These are phyloP conservation scores for Trichoderma virens DNA, from an alignment of 495 filamentous ascomycete genomes.

Conservation along the genomic window DNA sequence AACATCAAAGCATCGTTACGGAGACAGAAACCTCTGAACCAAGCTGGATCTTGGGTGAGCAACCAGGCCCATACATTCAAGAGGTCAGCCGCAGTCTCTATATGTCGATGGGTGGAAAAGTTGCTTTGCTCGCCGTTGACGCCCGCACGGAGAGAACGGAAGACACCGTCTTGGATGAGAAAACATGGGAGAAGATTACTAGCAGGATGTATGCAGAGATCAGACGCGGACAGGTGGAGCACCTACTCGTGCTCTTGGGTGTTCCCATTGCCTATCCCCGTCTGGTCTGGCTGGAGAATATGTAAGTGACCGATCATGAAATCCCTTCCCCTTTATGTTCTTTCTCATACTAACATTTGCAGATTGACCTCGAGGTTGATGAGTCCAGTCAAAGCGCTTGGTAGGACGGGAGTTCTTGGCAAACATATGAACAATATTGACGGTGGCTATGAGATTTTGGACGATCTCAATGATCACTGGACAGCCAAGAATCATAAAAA, in stretches of 20 bases:
- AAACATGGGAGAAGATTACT: slow-evolving; percentile 78
- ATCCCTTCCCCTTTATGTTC: not conserved
- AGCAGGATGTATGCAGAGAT: slow-evolving; percentile 77
- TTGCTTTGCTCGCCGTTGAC: slow-evolving; percentile 81
- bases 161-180: slow-evolving; percentile 69
- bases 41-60: slow-evolving; percentile 77
- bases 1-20: slow-evolving; percentile 78
- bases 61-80: slow-evolving; percentile 83
- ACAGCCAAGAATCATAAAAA: slow-evolving; percentile 87
- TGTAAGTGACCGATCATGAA: slow-evolving; percentile 33
- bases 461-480: slow-evolving; percentile 94
- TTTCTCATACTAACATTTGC: slow-evolving; percentile 13
- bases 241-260: slow-evolving; percentile 77
- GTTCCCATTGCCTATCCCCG: slow-evolving; percentile 92
- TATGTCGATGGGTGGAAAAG: slow-evolving; percentile 67
- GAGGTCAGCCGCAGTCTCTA: slow-evolving; percentile 80
- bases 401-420: slow-evolving; percentile 73
- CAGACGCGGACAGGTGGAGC: slow-evolving; percentile 72
- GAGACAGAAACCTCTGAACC: slow-evolving; percentile 79
- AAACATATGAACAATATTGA: slow-evolving; percentile 81
- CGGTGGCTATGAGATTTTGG: slow-evolving; percentile 85
- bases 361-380: slow-evolving; percentile 78
- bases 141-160: slow-evolving; percentile 83
- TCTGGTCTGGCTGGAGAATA: slow-evolving; percentile 67
- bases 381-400: slow-evolving; percentile 82